A percentile compares a stretch with the other conserved stretches of the same genome.
These are phyloP conservation scores for Emericellopsis terricola DNA, from an alignment of 495 filamentous ascomycete genomes.

Conservation along the genomic window DNA sequence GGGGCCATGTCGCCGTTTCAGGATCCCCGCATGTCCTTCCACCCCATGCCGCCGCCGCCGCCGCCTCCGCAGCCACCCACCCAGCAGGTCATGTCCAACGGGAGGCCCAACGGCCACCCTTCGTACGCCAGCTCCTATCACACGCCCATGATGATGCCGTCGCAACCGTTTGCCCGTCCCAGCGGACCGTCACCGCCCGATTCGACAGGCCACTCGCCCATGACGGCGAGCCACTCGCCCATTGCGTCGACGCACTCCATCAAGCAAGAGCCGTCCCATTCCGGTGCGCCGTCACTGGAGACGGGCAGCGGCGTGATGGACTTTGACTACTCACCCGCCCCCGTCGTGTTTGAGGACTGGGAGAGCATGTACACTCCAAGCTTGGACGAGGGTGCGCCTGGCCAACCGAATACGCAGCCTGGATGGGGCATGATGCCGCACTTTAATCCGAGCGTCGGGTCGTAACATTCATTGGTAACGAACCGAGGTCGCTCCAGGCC, in stretches of 20 bases:
- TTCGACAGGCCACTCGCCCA: not conserved
- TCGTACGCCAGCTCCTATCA: not conserved
- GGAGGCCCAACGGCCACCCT: not conserved
- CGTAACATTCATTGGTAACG: too few species aligned
- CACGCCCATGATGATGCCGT: not conserved
- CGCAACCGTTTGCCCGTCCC: not conserved
- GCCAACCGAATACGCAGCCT: too few species aligned
- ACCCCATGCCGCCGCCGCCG: not conserved
- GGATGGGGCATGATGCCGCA: too few species aligned
- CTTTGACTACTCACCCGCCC: constrained; percentile 1
- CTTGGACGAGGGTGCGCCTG: too few species aligned
- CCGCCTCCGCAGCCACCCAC: too few species aligned
- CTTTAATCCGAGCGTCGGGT: too few species aligned
- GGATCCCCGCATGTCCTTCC: constrained; percentile 1
- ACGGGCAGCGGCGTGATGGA: constrained; percentile 1
- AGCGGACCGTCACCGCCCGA: not conserved
- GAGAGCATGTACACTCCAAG: constrained; percentile 2
- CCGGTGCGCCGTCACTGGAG: too few species aligned
- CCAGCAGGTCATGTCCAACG: constrained; percentile 1
- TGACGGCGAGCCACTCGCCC: not conserved
- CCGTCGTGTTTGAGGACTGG: constrained; percentile 3
- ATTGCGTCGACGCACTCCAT: not conserved
- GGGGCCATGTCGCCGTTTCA: not conserved
- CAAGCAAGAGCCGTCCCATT: too few species aligned
- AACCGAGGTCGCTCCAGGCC: too few species aligned